Percentiles rank a stretch among this genome's conserved stretches.
These are phyloP conservation scores for Pythium guiyangense DNA, from an alignment of 352 stramenopile genomes.

Conservation along the genomic window DNA sequence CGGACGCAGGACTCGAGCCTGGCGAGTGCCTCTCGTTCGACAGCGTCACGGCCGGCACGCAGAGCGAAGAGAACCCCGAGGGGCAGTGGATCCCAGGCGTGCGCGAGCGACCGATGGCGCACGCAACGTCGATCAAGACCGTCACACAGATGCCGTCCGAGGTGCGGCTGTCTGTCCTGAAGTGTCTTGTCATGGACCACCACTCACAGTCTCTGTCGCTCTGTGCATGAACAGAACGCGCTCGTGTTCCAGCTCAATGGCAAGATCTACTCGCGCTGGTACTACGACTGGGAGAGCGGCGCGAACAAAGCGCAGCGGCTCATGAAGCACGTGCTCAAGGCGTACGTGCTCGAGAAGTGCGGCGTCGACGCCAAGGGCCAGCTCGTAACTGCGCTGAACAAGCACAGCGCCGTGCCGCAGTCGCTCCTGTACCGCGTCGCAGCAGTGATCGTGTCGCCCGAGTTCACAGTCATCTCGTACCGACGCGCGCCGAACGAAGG, in stretches of 20 bases:
- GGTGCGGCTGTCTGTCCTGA: constrained; percentile 1
- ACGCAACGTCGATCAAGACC: constrained; percentile 16
- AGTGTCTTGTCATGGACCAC: not conserved
- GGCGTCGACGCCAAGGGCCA: constrained; percentile 32
- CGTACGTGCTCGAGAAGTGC: constrained; percentile 36
- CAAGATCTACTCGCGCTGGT: constrained; percentile 41
- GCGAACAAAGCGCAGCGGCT: constrained; percentile 38
- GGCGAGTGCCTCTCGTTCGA: constrained; percentile 45
- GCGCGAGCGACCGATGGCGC: constrained; percentile 32
- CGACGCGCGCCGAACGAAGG: constrained; percentile 38
- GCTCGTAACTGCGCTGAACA: constrained; percentile 17
- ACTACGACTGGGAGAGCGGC: constrained; percentile 43
- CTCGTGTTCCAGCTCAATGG: constrained; percentile 33
- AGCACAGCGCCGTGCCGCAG: constrained; percentile 14
- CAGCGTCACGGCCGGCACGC: constrained; percentile 25
- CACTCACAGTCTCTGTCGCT: not conserved
- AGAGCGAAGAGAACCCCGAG: constrained; percentile 55
- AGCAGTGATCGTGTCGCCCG: constrained; percentile 42
- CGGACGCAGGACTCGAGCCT: constrained; percentile 21
- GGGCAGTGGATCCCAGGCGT: constrained; percentile 51
- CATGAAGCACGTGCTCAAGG: constrained; percentile 41
- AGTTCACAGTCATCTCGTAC: constrained; percentile 77
- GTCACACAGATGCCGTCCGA: constrained; percentile 1
- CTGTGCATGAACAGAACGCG: constrained; percentile 3
- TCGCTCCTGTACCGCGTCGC: constrained; percentile 36